A percentile compares a stretch with the other conserved stretches of the same genome.
These are phyloP conservation scores for Phytophthora syringae DNA, from an alignment of 352 stramenopile species.

Conservation along the genomic window DNA sequence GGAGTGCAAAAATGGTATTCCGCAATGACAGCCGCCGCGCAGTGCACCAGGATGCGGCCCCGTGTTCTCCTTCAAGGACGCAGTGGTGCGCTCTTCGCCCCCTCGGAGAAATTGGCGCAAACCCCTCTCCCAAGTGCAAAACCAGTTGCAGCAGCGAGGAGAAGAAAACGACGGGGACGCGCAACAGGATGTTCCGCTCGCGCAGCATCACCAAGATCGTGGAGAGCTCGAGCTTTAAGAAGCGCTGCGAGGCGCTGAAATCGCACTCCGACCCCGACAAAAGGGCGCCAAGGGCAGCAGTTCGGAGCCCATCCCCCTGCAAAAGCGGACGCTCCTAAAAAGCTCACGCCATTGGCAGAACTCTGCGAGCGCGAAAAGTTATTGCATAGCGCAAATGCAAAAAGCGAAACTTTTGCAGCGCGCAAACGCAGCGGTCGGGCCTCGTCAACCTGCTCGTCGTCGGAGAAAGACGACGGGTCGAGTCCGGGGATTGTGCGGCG, in stretches of 20 bases:
- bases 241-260: constrained; percentile 50
- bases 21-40: constrained; percentile 16
- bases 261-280: constrained; percentile 22
- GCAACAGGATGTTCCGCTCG: constrained; percentile 33
- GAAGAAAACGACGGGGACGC: constrained; percentile 1
- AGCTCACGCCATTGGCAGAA: constrained; percentile 39
- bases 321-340: constrained; percentile 18
- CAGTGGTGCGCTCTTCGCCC: constrained; percentile 29
- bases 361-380: constrained; percentile 38
- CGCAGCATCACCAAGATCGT: constrained; percentile 49
- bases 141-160: constrained; percentile 5
- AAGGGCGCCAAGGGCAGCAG: constrained; percentile 11
- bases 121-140: neutral
- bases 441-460: constrained; percentile 14
- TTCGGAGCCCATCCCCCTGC: neutral
- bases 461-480: constrained; percentile 18
- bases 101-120: neutral
- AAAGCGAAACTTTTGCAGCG: no score
- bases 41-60: constrained; percentile 6
- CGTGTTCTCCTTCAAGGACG: constrained; percentile 48
- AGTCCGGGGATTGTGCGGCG: constrained; percentile 18
- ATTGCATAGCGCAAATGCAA: no score
- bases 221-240: constrained; percentile 48
- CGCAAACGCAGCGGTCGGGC: constrained; percentile 13
- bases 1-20: constrained; percentile 29